Percentiles rank a stretch among this genome's conserved stretches.
phyloP scores from a whole-genome alignment of 306 rosid genomes.

The Vigna mungo region DNA sequence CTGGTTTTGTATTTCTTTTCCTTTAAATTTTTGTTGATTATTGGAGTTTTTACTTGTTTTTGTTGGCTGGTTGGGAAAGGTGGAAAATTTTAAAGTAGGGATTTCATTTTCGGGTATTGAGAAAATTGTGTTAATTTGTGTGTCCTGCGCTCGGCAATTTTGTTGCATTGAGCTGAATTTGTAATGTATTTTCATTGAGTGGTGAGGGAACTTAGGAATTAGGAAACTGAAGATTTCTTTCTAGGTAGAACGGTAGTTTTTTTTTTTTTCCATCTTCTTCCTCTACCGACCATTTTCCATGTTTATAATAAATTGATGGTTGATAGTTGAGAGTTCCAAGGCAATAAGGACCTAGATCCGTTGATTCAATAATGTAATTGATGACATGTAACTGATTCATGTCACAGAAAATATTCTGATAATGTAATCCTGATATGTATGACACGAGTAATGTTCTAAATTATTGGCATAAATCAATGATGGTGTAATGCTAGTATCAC shows the following conservation, averaged over 20 bases:
- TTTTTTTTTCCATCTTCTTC: background rate
- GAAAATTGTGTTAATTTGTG: slow-evolving; percentile 28
- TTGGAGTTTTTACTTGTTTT: slow-evolving; percentile 32
- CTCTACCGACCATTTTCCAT: background rate
- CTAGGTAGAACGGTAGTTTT: background rate
- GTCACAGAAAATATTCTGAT: background rate
- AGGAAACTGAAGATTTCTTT: background rate
- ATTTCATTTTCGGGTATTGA: slow-evolving; percentile 32
- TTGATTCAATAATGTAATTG: slow-evolving; percentile 24
- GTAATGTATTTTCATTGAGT: slow-evolving; percentile 3
- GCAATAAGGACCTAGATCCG: slow-evolving; percentile 23
- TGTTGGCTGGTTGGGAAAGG: slow-evolving; percentile 28
- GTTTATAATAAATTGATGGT: slow-evolving; percentile 33
- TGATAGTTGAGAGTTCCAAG: slow-evolving; percentile 35
- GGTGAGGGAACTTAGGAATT: background rate
- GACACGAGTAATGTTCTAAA: slow-evolving; percentile 6
- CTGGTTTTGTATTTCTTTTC: background rate
- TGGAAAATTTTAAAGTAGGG: slow-evolving; percentile 24
- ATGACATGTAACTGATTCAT: slow-evolving; percentile 24
- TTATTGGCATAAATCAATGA: slow-evolving; percentile 7
- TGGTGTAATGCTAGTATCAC: background rate
- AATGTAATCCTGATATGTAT: slow-evolving; percentile 14
- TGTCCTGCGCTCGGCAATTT: slow-evolving; percentile 21
- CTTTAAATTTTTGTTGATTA: background rate
- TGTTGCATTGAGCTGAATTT: slow-evolving; percentile 46